phyloP scores from a whole-genome alignment of 345 rosid species.

The Dipteronia sinensis region DNA sequence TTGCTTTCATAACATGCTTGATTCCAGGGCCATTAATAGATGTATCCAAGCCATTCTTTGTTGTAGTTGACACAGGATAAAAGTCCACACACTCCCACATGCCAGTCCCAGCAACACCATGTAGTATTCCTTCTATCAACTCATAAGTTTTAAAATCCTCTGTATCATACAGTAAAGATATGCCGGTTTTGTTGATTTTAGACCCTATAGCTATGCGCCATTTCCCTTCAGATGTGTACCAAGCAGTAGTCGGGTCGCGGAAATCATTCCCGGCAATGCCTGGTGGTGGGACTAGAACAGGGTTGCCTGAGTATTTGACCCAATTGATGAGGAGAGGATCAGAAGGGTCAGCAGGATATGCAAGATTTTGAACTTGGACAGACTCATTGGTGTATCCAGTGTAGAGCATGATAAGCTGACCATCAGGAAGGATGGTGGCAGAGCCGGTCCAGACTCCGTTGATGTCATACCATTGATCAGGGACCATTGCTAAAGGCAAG shows the following conservation, averaged over 20 bases:
- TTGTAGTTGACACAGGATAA: slow-evolving; percentile 48
- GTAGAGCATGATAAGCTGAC: slow-evolving; percentile 75
- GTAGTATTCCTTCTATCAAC: slow-evolving; percentile 39
- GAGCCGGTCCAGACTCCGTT: slow-evolving; percentile 96
- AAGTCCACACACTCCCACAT: slow-evolving; percentile 96
- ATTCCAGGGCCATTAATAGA: slow-evolving; percentile 49
- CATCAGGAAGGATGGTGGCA: slow-evolving; percentile 81
- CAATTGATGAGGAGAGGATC: slow-evolving; percentile 80
- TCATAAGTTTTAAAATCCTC: slow-evolving; percentile 60
- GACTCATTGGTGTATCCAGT: slow-evolving; percentile 77
- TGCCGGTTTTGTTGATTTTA: slow-evolving; percentile 65
- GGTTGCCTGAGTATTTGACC: slow-evolving; percentile 71
- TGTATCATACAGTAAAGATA: slow-evolving; percentile 75
- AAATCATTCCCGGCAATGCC: slow-evolving; percentile 65
- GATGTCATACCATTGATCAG: slow-evolving; percentile 79
- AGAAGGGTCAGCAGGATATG: slow-evolving; percentile 68
- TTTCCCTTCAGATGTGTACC: slow-evolving; percentile 74
- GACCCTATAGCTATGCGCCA: slow-evolving; percentile 85
- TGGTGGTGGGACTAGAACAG: slow-evolving; percentile 73
- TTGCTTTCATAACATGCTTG: slow-evolving; percentile 63
- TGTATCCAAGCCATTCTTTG: slow-evolving; percentile 52
- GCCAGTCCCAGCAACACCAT: slow-evolving; percentile 72
- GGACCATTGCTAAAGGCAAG: slow-evolving; percentile 85
- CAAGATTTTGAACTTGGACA: slow-evolving; percentile 88
- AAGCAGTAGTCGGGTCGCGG: slow-evolving; percentile 97